Base-by-base conservation (phyloP, 495 filamentous ascomycete genomes). In the Talaromyces nanjingensis region DNA sequence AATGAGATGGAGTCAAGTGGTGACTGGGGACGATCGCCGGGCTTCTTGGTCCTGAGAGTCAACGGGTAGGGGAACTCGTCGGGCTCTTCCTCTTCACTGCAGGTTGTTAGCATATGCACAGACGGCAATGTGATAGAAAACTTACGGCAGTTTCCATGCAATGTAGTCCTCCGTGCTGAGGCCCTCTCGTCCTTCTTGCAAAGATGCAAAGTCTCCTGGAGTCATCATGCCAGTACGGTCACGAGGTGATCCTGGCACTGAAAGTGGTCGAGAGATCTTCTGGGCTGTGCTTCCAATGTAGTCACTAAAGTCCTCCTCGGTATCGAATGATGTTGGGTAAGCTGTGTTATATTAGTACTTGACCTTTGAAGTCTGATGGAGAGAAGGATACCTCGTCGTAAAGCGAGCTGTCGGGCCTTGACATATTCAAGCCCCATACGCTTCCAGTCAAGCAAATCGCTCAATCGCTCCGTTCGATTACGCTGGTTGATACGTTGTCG, bases 401-500 rank as follows among this genome's bases (percentile, higher is more conserved):
- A 78, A 14, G 94, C 94, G 64, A 98, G 75, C 75, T 98, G 96
- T 39, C 94, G 86, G 37, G 94, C 94, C 78, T 98, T 98, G 76
- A 97, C 90, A 68, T 98, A 98, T 74, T 98, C 94, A 89, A 97
- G 86, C 11, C 94, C 94, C 94, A 98, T 98, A 47, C 94, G 83
- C 82, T 98, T 98, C 94, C 94, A 98, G 75, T 98, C 94, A 55
- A 98, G 80, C 33, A 98, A 81, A 72, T 98, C 94, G 68, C 92
- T 96, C 58, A 98, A 78, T 24, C 94, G 86, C 77, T 98, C 94
- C 0, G 96, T 98, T n/a, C 94, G 86, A 78, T 98, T 98, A 18
- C 94, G 86, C 78, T 97, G 96, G 79, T 98, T 98, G 80, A 98
- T 98, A 22, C 94, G 89, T 73, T 98, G 94, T 39, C 94, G 86